Conservation (phyloP, 768 basidiomycete genomes). For the Vishniacozyma victoriae region DNA sequence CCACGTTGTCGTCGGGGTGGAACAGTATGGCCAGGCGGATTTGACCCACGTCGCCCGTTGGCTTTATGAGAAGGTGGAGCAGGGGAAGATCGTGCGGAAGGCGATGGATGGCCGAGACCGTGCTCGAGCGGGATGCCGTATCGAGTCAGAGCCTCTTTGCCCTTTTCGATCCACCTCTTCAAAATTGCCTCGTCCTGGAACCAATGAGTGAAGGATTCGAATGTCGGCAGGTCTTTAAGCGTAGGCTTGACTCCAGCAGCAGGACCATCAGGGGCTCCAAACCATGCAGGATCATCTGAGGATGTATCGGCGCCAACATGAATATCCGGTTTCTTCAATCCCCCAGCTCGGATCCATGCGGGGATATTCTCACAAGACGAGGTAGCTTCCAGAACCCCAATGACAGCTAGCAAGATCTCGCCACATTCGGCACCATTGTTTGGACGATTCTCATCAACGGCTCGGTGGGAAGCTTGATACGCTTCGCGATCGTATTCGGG, state of each 20-base stretch:
- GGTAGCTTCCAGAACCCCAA: slow-evolving; percentile 40
- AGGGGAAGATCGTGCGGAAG: no score
- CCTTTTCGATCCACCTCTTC: slow-evolving; percentile 20
- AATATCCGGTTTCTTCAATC: slow-evolving; percentile 14
- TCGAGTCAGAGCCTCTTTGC: slow-evolving; percentile 19
- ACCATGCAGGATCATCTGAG: not conserved
- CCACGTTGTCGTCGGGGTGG: no score
- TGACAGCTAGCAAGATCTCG: slow-evolving; percentile 34
- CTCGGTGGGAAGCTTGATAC: slow-evolving; percentile 5
- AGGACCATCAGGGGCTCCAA: not conserved
- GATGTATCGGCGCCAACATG: not conserved
- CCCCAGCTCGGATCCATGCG: slow-evolving; percentile 40
- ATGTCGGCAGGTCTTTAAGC: slow-evolving; percentile 25
- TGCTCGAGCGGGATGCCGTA: slow-evolving; percentile 21
- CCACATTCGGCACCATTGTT: slow-evolving; percentile 14
- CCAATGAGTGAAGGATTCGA: slow-evolving; percentile 30
- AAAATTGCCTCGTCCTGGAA: slow-evolving; percentile 11
- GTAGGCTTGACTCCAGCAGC: not conserved
- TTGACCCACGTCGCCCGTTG: no score
- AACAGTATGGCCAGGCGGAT: no score
- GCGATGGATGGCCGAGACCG: slow-evolving; percentile 16
- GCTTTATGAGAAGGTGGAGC: no score
- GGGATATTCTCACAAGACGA: slow-evolving; percentile 33
- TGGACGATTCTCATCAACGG: not conserved
- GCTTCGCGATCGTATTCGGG: slow-evolving; percentile 33